Evolutionary conservation across 495 filamentous ascomycete genomes (phyloP).

Genomic region (Cetradonia linearis): DNA sequence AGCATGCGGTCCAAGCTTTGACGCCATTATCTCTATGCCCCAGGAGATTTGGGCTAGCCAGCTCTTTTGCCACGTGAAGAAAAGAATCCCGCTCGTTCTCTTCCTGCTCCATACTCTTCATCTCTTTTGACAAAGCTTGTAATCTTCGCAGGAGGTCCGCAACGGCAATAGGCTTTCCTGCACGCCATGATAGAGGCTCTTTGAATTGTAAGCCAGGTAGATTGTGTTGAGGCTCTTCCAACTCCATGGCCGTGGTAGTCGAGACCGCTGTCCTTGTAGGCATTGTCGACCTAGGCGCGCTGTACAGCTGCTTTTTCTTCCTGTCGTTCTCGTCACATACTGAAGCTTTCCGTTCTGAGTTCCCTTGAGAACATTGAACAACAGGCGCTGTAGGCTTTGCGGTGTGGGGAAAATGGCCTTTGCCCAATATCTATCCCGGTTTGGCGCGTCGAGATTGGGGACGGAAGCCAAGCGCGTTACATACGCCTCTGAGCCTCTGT

Average conservation of each 20-base stretch:
- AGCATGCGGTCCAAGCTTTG: constrained; percentile 75
- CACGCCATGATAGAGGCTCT: constrained; percentile 82
- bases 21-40: constrained; percentile 90
- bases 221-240: constrained; percentile 17
- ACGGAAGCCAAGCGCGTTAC: too few relatives aligned
- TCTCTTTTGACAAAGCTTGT: constrained; percentile 69
- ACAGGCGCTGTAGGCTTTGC: not conserved
- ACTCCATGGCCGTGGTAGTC: constrained; percentile 13
- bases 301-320: not conserved
- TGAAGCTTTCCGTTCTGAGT: not conserved
- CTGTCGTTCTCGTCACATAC: not conserved
- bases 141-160: constrained; percentile 73
- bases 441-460: constrained; percentile 1
- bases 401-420: not conserved
- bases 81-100: constrained; percentile 71
- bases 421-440: not conserved
- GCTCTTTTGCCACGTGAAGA: constrained; percentile 74
- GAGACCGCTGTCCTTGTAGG: constrained; percentile 12
- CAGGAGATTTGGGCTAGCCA: constrained; percentile 71
- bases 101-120: constrained; percentile 80
- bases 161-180: constrained; percentile 74
- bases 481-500: too few relatives aligned
- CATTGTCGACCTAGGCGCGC: constrained; percentile 2
- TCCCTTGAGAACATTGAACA: not conserved
- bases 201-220: constrained; percentile 54